A percentile compares a stretch with the other conserved stretches of the same genome.
Evolutionary conservation across 208 protist species (phyloP).

Genomic region (Leptomonas pyrrhocoris): DNA sequence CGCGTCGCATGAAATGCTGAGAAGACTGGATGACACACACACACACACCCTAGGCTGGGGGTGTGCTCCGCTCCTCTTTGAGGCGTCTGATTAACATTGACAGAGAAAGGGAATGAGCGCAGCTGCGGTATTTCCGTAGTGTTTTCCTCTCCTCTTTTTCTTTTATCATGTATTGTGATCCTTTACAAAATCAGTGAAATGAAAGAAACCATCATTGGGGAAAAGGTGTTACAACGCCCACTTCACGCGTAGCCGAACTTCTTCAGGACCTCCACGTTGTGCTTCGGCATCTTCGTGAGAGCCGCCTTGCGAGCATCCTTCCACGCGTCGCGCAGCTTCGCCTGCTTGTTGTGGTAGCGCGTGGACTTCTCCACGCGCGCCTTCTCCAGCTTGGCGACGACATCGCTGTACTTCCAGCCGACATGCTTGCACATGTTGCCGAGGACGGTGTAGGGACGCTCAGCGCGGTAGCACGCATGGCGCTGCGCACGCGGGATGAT

Average conservation of each 20-base stretch:
- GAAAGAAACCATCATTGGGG: conserved; percentile 29
- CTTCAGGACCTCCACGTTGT: conserved; percentile 87
- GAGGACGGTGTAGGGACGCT: conserved; percentile 83
- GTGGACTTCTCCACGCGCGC: conserved; percentile 75
- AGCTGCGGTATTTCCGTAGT: too few relatives aligned
- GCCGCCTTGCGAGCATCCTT: conserved; percentile 71
- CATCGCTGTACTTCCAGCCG: conserved; percentile 89
- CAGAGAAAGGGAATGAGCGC: too few relatives aligned
- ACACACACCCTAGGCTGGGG: too few relatives aligned
- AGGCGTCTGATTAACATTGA: too few relatives aligned
- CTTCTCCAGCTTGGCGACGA: conserved; percentile 81
- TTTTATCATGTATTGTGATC: not conserved
- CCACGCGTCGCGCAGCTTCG: conserved; percentile 71
- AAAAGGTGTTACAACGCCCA: conserved; percentile 11
- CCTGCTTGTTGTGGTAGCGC: conserved; percentile 74
- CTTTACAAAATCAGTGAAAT: conserved; percentile 25
- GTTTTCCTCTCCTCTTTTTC: not conserved
- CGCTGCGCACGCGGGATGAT: conserved; percentile 82
- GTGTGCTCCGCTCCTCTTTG: too few relatives aligned
- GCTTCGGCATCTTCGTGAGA: conserved; percentile 81
- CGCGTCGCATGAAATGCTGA: too few relatives aligned
- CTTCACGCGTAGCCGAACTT: conserved; percentile 90
- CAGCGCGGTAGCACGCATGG: conserved; percentile 71
- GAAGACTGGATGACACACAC: too few relatives aligned
- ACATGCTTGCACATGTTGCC: conserved; percentile 91